Base-by-base conservation (phyloP, 192 early-diverging fungal genomes). In the Martensiomyces pterosporus region DNA sequence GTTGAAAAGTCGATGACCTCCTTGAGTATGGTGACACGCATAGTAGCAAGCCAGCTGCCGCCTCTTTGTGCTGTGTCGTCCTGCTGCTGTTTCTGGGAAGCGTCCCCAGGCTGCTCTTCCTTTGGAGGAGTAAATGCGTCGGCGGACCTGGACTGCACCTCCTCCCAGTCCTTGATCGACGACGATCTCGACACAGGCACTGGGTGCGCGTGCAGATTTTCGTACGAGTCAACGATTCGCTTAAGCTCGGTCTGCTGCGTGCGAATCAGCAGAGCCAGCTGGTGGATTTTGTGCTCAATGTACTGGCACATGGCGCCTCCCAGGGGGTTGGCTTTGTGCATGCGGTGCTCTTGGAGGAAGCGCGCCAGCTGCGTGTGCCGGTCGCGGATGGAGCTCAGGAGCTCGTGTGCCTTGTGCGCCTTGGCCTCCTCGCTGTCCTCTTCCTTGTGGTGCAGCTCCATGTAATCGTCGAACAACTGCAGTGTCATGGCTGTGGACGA, bases 261-360 rank as follows among this genome's bases (percentile, higher is more conserved):
- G 33, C 58, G 43, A 26, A 74, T 61, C 3, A 74, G 55, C 58
- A 74, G 36, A 22, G 58, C 58, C 54, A 62, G 38, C 39, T 74
- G 70, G 58, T 74, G 70, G 47, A 74, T 66, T 22, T 51, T 49
- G 23, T 65, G 42, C 23, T 58, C 70, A 24, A 66, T 19, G 4
- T 61, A 50, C 1, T 48, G 43, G 46, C 70, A 66, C 70, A 74
- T 74, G 15, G 70, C 58, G 12, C 70, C 58, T 32, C 70, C 63
- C 26, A 74, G 39, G 25, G 70, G 70, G 36, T 74, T 74, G 12
- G 47, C 47, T 27, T 55, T 47, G 37, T 40, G 39, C 0, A 9
- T 26, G 49, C 40, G 57, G 37, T 51, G 52, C 10, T 41, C 24
- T 3, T 65, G 37, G 13, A 74, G 40, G 12, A 52, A 54, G 0